A percentile compares a stretch with the other conserved stretches of the same genome.
These are phyloP conservation scores for Pichia sp. DNA, from an alignment of 1,139 yeast genomes.

Conservation along the genomic window DNA sequence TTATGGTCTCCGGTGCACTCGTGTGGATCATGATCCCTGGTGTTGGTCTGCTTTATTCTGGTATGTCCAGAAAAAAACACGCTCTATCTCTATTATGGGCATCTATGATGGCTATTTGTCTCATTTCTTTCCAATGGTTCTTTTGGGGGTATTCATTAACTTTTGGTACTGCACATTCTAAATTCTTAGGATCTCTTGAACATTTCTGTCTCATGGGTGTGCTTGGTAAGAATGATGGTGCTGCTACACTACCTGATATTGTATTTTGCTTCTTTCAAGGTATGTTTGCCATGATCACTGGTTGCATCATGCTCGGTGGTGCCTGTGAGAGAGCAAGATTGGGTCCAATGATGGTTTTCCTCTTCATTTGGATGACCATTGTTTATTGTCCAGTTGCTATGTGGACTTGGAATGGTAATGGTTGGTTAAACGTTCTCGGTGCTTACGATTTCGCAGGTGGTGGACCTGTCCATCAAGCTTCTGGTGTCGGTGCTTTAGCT, in stretches of 20 bases:
- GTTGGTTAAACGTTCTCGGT: slow-evolving; percentile 82
- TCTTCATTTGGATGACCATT: slow-evolving; percentile 91
- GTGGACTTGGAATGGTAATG: slow-evolving; percentile 95
- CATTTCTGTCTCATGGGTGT: slow-evolving; percentile 76
- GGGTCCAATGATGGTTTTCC: slow-evolving; percentile 92
- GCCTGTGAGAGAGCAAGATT: slow-evolving; percentile 97
- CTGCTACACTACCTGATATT: slow-evolving; percentile 69
- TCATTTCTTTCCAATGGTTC: slow-evolving; percentile 90
- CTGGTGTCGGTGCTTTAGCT: slow-evolving; percentile 93
- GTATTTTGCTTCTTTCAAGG: slow-evolving; percentile 89
- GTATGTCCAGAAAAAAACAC: slow-evolving; percentile 86
- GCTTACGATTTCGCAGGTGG: slow-evolving; percentile 97
- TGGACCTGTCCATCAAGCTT: slow-evolving; percentile 93
- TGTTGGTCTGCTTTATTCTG: slow-evolving; percentile 83
- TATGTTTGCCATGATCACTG: slow-evolving; percentile 91
- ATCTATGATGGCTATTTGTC: slow-evolving; percentile 78
- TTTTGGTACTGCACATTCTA: slow-evolving; percentile 58
- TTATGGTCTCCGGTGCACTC: slow-evolving; percentile 58
- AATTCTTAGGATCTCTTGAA: slow-evolving; percentile 69
- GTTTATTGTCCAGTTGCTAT: slow-evolving; percentile 93
- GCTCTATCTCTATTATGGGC: slow-evolving; percentile 91
- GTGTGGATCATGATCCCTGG: slow-evolving; percentile 98
- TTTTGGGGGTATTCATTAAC: slow-evolving; percentile 94
- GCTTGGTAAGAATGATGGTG: slow-evolving; percentile 71
- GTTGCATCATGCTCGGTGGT: slow-evolving; percentile 91